Percentiles rank a stretch among this genome's conserved stretches.
phyloP scores from a whole-genome alignment of 1,139 yeast species.

The Suhomyces bokatorum region DNA sequence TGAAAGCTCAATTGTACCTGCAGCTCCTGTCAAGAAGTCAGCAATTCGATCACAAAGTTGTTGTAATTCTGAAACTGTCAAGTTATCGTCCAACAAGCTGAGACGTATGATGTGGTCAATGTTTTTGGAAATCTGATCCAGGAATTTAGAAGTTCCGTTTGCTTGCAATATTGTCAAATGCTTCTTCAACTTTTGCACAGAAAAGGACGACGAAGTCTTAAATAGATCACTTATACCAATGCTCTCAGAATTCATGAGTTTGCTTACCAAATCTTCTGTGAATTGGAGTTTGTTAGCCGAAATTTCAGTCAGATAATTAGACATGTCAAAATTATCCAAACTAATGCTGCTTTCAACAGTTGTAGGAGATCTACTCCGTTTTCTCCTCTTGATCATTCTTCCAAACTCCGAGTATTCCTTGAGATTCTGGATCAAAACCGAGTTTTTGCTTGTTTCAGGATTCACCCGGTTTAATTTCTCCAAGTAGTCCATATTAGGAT shows the following conservation, averaged over 20 bases:
- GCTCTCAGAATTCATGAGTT: slow-evolving; percentile 18
- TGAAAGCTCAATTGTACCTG: slow-evolving; percentile 13
- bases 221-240: slow-evolving; percentile 19
- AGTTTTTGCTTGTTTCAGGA: slow-evolving; percentile 15
- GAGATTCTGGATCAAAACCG: slow-evolving; percentile 18
- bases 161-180: slow-evolving; percentile 5
- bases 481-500: slow-evolving; percentile 23
- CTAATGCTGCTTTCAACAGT: slow-evolving; percentile 1
- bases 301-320: not conserved
- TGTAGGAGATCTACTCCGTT: slow-evolving; percentile 3
- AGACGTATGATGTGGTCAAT: slow-evolving; percentile 22
- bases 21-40: slow-evolving; percentile 12
- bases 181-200: not conserved
- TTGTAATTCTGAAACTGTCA: slow-evolving; percentile 15
- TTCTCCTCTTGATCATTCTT: slow-evolving; percentile 9
- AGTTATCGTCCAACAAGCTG: slow-evolving; percentile 21
- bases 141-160: not conserved
- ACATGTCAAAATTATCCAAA: slow-evolving; percentile 10
- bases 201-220: not conserved
- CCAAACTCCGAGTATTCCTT: slow-evolving; percentile 18
- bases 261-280: slow-evolving; percentile 19
- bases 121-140: slow-evolving; percentile 9
- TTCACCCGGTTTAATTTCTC: slow-evolving; percentile 10
- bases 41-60: slow-evolving; percentile 13
- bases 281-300: slow-evolving; percentile 1